Base-by-base conservation (phyloP, 495 filamentous ascomycete species). In the Xylaria sp. region DNA sequence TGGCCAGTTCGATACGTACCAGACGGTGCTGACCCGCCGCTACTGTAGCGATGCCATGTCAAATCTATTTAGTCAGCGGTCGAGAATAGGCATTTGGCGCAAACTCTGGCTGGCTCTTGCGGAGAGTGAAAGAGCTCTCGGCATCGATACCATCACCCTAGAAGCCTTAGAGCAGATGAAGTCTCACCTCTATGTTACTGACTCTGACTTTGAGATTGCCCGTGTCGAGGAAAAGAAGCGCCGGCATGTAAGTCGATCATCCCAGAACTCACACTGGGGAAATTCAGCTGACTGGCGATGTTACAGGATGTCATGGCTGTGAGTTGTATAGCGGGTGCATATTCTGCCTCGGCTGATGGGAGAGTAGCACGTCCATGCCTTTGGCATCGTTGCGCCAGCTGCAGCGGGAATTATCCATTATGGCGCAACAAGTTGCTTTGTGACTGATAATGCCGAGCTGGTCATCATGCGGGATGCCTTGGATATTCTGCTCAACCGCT, bases 341-440 rank as follows among this genome's bases (percentile, higher is more conserved):
- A 6, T n/a, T 21, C 15, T 26, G 35, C 24, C 12, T 5, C 12
- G 24, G 35, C 61, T 66, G 37, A 71, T 52, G 26, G 29, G 41
- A 64, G 14, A n/a, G 26, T 62, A 72, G 70, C 91, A 94, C 80
- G 91, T 95, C 52, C 89, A 93, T 77, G 89, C 91, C 11, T 70
- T 70, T 48, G 67, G 67, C 46, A 46, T 48, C 24, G 88, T 86
- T 61, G 93, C 93, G 12, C 94, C 94, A 5, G 90, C 89, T 57
- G 95, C 95, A 48, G 93, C 92, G 24, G 93, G 93, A 26, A 93
- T 95, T 77, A 97, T 97, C 61, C 95, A 97, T 82, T 90, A 86
- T 81, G 94, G 76, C 84, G 79, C 70, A 14, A 76, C 66, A 7
- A 70, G 15, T n/a, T 58, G 12, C 35, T 71, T 40, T 46, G 69